These are phyloP conservation scores for Straminergon stramineum DNA, from an alignment of 225 moss, liverwort and hornwort genomes.

Conservation along the genomic window DNA sequence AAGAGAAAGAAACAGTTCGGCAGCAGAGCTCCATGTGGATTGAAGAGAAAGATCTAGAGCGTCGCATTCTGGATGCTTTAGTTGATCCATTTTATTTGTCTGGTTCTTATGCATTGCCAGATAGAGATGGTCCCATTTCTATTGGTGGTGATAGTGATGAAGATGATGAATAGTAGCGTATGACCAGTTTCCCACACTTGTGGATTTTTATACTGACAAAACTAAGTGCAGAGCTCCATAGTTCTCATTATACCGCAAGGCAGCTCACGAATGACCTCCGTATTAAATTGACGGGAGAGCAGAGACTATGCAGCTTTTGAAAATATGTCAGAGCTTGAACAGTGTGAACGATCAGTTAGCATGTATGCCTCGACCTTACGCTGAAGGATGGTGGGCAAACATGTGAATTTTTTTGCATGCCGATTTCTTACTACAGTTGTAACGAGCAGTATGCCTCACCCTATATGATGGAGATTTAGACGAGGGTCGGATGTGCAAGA, in stretches of 20 bases:
- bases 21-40: conserved; percentile 91
- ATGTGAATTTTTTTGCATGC: not conserved
- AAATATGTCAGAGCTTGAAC: not conserved
- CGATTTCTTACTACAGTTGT: not conserved
- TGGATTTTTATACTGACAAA: not conserved
- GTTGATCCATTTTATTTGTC: conserved; percentile 80
- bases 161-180: conserved; percentile 16
- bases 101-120: conserved; percentile 57
- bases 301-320: not conserved
- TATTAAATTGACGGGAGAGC: not conserved
- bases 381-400: not conserved
- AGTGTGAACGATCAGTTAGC: not conserved
- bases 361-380: not conserved
- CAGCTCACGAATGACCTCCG: not conserved
- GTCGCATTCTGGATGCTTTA: conserved; percentile 85
- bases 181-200: not conserved
- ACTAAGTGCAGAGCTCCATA: not conserved
- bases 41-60: conserved; percentile 83
- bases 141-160: conserved; percentile 34
- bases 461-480: not conserved
- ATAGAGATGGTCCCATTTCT: conserved; percentile 60
- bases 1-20: conserved; percentile 44
- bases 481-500: not conserved
- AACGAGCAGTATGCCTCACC: not conserved
- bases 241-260: not conserved